phyloP scores from a whole-genome alignment of 768 basidiomycete genomes.

The Lactarius pseudohatsudake region DNA sequence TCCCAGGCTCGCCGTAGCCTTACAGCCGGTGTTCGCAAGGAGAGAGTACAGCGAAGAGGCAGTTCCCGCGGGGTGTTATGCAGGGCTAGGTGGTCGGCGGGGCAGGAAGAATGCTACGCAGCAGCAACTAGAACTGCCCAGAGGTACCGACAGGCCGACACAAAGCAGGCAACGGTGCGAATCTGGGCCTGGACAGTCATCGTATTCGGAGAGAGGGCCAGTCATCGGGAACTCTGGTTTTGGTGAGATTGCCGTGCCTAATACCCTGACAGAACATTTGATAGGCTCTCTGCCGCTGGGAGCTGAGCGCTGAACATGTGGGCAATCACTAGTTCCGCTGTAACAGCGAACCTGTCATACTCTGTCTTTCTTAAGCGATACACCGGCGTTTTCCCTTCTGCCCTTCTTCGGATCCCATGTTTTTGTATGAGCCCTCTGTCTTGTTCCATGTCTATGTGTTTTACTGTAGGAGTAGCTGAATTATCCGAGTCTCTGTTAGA shows the following conservation, averaged over 20 bases:
- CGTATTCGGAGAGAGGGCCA: conserved; percentile 13
- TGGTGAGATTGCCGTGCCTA: conserved; percentile 10
- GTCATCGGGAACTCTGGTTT: conserved; percentile 20
- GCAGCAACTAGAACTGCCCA: not conserved
- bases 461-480: conserved; percentile 1
- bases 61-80: conserved; percentile 20
- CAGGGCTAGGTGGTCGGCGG: conserved; percentile 17
- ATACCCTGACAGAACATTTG: not conserved
- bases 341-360: not conserved
- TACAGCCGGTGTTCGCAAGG: conserved; percentile 2
- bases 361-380: conserved; percentile 6
- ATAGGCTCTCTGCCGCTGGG: not conserved
- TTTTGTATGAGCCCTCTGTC: not conserved
- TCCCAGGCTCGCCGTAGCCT: not conserved
- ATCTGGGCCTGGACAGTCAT: conserved; percentile 1
- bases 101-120: conserved; percentile 6
- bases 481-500: conserved; percentile 1
- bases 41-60: conserved; percentile 4
- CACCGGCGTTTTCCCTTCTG: not conserved
- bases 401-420: conserved; percentile 4
- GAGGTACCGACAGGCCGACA: not conserved
- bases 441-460: conserved; percentile 10
- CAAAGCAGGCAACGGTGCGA: not conserved
- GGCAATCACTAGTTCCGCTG: not conserved
- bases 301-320: not conserved